Evolutionary conservation across 2,329 filamentous ascomycete species (phyloP).

Genomic region (Fusarium clavum): DNA sequence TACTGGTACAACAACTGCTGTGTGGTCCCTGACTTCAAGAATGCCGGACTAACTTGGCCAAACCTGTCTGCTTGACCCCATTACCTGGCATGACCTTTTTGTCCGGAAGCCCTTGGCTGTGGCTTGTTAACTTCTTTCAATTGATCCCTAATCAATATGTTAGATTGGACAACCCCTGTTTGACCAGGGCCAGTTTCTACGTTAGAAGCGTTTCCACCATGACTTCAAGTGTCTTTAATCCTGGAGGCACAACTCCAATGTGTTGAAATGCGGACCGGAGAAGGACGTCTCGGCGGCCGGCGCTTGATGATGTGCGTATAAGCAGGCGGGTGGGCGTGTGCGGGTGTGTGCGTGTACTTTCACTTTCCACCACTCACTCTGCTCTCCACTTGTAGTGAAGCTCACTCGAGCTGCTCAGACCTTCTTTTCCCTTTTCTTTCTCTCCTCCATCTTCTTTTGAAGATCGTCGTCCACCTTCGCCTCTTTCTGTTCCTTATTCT

Average conservation of each 20-base stretch:
- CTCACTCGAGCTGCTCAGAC: constrained; percentile 40
- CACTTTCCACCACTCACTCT: constrained; percentile 34
- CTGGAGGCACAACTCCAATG: constrained; percentile 18
- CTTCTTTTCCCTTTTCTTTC: constrained; percentile 35
- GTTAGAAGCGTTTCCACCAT: constrained; percentile 21
- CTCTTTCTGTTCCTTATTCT: constrained; percentile 16
- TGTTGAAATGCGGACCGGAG: constrained; percentile 36
- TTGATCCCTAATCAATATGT: constrained; percentile 16
- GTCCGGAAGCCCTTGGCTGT: constrained; percentile 21
- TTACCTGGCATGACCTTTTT: constrained; percentile 11
- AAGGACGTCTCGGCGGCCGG: constrained; percentile 41
- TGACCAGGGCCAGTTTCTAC: constrained; percentile 27
- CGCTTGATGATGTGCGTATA: constrained; percentile 47
- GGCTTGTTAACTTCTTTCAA: constrained; percentile 21
- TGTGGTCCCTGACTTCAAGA: constrained; percentile 35
- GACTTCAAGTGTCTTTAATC: constrained; percentile 25
- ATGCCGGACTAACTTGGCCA: constrained; percentile 32
- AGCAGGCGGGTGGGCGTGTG: constrained; percentile 43
- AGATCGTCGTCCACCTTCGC: constrained; percentile 25
- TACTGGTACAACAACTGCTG: constrained; percentile 46
- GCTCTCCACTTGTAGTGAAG: constrained; percentile 36
- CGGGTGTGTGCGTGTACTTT: constrained; percentile 42
- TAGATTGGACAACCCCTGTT: constrained; percentile 29
- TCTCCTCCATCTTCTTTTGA: constrained; percentile 36
- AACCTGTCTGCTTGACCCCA: constrained; percentile 21